Evolutionary conservation across 2,329 filamentous ascomycete species (phyloP).

Genomic region (Thermoascus crustaceus): DNA sequence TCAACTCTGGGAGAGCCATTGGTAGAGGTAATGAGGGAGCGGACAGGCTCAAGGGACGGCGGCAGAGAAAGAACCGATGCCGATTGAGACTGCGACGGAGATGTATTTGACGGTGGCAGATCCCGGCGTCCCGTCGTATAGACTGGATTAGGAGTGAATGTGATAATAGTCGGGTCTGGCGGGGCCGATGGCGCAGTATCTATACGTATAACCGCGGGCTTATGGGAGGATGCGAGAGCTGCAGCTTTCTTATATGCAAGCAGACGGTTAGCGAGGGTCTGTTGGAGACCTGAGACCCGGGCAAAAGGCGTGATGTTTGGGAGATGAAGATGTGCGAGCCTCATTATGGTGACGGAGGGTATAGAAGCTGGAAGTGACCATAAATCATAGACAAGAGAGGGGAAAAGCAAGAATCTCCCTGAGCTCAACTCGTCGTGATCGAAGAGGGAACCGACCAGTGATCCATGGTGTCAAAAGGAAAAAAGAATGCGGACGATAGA

Average conservation of each 20-base stretch:
- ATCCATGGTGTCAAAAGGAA: too few relatives aligned
- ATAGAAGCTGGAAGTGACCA: not conserved
- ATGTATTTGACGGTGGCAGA: constrained; percentile 32
- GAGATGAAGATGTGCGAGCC: constrained; percentile 55
- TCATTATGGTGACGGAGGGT: constrained; percentile 30
- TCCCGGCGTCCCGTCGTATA: constrained; percentile 90
- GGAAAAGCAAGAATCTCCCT: too few relatives aligned
- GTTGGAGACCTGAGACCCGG: constrained; percentile 49
- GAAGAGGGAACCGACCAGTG: too few relatives aligned
- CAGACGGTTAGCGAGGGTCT: constrained; percentile 47
- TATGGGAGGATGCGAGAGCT: constrained; percentile 13
- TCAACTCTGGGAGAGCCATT: constrained; percentile 41
- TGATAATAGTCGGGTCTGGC: constrained; percentile 65
- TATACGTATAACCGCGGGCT: constrained; percentile 14
- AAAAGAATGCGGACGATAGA: too few relatives aligned
- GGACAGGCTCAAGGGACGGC: constrained; percentile 28
- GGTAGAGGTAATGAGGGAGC: constrained; percentile 21
- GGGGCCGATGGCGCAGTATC: constrained; percentile 23
- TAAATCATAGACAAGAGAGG: too few relatives aligned
- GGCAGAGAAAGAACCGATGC: constrained; percentile 34
- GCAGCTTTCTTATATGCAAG: constrained; percentile 52
- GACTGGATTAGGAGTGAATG: constrained; percentile 72
- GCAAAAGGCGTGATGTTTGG: constrained; percentile 47
- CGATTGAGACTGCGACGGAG: constrained; percentile 11
- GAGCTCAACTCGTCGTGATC: too few relatives aligned